phyloP scores from a whole-genome alignment of 1,284 basidiomycete genomes.

The Pulchroboletus neoregius region DNA sequence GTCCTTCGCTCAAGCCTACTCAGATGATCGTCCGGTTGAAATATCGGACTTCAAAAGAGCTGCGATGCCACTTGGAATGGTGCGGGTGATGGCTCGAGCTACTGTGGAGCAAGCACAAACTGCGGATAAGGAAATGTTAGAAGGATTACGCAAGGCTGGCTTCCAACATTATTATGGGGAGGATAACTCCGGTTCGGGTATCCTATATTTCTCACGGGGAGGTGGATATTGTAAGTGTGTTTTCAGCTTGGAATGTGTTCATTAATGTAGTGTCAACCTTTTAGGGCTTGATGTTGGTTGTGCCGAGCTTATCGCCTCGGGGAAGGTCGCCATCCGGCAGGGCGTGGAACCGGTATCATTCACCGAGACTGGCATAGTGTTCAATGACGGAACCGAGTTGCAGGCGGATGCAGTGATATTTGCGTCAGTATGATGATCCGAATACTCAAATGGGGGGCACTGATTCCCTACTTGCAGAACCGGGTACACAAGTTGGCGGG shows the following conservation, averaged over 20 bases:
- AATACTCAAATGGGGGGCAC: not conserved
- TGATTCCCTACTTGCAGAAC: slow-evolving; percentile 1
- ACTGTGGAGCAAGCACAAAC: not conserved
- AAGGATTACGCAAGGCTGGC: slow-evolving; percentile 6
- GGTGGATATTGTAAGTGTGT: slow-evolving; percentile 7
- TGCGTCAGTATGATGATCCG: not conserved
- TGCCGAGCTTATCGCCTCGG: slow-evolving; percentile 8
- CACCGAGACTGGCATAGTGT: slow-evolving; percentile 3
- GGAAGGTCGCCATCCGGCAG: slow-evolving; percentile 2
- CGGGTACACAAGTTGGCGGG: slow-evolving; percentile 11
- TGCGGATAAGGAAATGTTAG: slow-evolving; percentile 8
- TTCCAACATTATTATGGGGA: slow-evolving; percentile 2
- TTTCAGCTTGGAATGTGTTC: not conserved
- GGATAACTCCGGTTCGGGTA: not conserved
- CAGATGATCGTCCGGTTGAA: not conserved
- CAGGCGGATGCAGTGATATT: slow-evolving; percentile 9
- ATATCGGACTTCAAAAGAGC: slow-evolving; percentile 11
- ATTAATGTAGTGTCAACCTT: not conserved
- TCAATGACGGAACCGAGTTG: slow-evolving; percentile 5
- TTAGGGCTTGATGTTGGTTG: slow-evolving; percentile 12
- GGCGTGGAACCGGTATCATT: slow-evolving; percentile 8
- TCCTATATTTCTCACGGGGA: slow-evolving; percentile 8
- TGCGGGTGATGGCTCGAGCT: not conserved
- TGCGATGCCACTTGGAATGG: slow-evolving; percentile 3
- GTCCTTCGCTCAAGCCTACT: not conserved